Base-by-base conservation (phyloP, 2,329 filamentous ascomycete species). In the Nothophaeocryptopus gaeumannii region DNA sequence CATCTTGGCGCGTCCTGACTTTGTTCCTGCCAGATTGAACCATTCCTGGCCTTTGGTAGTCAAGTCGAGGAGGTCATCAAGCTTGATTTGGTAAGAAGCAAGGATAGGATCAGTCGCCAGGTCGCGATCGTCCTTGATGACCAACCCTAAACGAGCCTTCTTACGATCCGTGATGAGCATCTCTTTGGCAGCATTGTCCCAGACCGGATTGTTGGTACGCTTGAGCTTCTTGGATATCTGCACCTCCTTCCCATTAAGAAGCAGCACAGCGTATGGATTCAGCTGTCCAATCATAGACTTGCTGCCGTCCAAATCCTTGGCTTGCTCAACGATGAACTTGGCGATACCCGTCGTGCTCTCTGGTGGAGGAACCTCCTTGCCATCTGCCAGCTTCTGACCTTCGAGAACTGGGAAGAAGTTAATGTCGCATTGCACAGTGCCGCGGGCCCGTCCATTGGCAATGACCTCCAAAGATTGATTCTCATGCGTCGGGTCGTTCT, bases 131-230 rank as follows among this genome's bases (percentile, higher is more conserved):
- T 99, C 93, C 73, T 96, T 99, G 78, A 99, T 84, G 12, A 92
- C 88, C 47, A 99, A 75, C 48, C 92, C 95, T 45, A 99, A 78
- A 67, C 89, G 93, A 49, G 93, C 91, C 66, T 83, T 85, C 74
- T 90, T 95, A 55, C 88, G 85, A 67, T 99, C 91, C 1, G 91
- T 96, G 66, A 99, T 92, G 54, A 99, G 82, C 60, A 99, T 83
- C 66, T 99, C 93, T 72, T 96, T 96, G 60, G 84, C 87, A 5
- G 88, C 88, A 66, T 97, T 86, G 46, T 92, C 86, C 85, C 91
- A 99, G 63, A 99, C 91, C 7, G 93, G 93, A 63, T 96, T 93
- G 73, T 99, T 99, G 53, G 90, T 97, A 54, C 92, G 86, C 79
- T 97, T 99, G 63, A 96, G 80, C 70, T 91, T 95, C 72, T 90